A percentile compares a stretch with the other conserved stretches of the same genome.
These are phyloP conservation scores for Lactarius akahatsu DNA, from an alignment of 768 basidiomycete species.

Conservation along the genomic window DNA sequence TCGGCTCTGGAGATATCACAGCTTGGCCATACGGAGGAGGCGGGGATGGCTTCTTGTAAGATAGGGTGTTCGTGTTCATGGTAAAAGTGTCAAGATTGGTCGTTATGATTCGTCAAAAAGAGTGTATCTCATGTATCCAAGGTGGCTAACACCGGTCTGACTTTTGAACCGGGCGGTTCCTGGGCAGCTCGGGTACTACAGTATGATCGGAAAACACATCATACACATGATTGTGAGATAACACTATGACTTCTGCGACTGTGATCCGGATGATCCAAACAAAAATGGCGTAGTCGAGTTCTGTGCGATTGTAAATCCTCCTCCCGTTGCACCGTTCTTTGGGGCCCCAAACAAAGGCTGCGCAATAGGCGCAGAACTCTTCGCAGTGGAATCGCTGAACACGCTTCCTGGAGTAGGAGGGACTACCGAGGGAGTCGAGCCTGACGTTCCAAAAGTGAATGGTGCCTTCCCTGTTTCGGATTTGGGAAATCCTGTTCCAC, in stretches of 20 bases:
- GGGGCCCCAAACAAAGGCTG: constrained; percentile 19
- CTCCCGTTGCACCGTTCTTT: constrained; percentile 10
- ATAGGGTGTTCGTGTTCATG: background rate
- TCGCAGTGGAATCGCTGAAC: constrained; percentile 17
- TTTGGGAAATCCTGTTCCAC: background rate
- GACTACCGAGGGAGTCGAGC: constrained; percentile 8
- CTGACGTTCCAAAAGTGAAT: constrained; percentile 8
- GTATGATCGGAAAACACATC: background rate
- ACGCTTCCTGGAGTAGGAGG: constrained; percentile 25
- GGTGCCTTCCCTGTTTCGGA: constrained; percentile 10
- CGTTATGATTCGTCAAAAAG: background rate
- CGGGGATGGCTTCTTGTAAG: constrained; percentile 15
- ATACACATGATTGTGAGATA: background rate
- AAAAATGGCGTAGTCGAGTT: constrained; percentile 8
- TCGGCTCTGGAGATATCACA: constrained; percentile 8
- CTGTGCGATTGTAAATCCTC: constrained; percentile 12
- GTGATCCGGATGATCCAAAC: constrained; percentile 18
- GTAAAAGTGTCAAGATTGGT: background rate
- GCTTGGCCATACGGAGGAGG: constrained; percentile 19
- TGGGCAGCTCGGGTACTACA: background rate
- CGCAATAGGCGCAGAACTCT: constrained; percentile 7
- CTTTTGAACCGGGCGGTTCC: constrained; percentile 12
- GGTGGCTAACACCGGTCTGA: background rate
- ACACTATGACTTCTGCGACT: constrained; percentile 23
- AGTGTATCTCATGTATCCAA: background rate